Percentiles rank a stretch among this genome's conserved stretches.
phyloP scores from a whole-genome alignment of 345 rosid genomes.

The Durio zibethinus region DNA sequence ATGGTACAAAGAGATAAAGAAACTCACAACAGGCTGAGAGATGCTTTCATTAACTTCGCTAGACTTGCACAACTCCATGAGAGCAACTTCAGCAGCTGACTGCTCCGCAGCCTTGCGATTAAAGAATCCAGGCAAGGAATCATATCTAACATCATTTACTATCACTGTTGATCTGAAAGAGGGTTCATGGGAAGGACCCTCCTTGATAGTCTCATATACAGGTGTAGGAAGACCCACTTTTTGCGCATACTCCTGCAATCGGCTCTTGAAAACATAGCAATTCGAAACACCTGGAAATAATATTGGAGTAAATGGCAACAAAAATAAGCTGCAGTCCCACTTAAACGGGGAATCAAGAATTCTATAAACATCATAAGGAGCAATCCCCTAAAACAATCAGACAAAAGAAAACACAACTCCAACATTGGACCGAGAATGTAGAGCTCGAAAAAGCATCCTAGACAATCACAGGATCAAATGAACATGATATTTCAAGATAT shows the following conservation, averaged over 20 bases:
- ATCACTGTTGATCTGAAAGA: constrained; percentile 67
- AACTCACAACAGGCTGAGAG: constrained; percentile 76
- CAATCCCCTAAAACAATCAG: neutral
- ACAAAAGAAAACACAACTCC: neutral
- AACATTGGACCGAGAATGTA: neutral
- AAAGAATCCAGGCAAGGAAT: constrained; percentile 77
- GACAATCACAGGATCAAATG: neutral
- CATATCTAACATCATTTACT: constrained; percentile 57
- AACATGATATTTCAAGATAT: constrained; percentile 1
- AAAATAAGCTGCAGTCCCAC: neutral
- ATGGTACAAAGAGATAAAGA: neutral
- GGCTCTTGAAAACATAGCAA: constrained; percentile 85
- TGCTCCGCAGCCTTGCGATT: constrained; percentile 97
- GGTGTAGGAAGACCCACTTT: constrained; percentile 69
- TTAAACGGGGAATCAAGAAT: neutral
- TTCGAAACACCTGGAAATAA: constrained; percentile 60
- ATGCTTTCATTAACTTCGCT: constrained; percentile 49
- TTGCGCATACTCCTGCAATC: constrained; percentile 80
- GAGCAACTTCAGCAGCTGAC: constrained; percentile 96
- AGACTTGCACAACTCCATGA: constrained; percentile 57
- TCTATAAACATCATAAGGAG: neutral
- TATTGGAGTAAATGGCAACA: neutral
- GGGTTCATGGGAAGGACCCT: constrained; percentile 89
- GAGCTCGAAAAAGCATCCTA: neutral
- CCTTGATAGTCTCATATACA: constrained; percentile 72